A percentile compares a stretch with the other conserved stretches of the same genome.
phyloP scores from a whole-genome alignment of 139 green algal species.

The Micractinium sp. region DNA sequence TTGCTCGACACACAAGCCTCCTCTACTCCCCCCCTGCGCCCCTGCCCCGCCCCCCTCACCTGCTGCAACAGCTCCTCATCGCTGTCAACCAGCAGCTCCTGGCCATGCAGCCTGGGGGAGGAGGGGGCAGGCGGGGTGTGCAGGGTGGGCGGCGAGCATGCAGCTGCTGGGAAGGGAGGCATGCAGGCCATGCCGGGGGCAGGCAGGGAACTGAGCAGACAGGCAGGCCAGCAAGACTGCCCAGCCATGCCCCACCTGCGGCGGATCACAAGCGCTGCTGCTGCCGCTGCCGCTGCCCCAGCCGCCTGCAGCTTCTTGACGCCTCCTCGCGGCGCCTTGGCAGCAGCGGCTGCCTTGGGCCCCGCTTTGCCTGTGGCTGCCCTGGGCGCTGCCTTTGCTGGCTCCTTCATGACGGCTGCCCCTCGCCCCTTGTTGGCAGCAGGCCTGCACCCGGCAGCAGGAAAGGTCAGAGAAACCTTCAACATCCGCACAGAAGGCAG shows the following conservation, averaged over 20 bases:
- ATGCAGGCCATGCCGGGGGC: not conserved
- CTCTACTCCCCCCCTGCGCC: no score
- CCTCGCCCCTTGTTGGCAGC: not conserved
- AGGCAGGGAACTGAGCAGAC: not conserved
- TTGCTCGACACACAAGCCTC: no score
- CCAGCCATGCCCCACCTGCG: not conserved
- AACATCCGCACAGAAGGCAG: not conserved
- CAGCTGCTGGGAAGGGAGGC: not conserved
- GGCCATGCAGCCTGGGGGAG: not conserved
- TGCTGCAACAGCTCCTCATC: slow-evolving; percentile 17
- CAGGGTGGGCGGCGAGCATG: not conserved
- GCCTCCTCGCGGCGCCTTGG: not conserved
- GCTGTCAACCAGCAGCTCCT: slow-evolving; percentile 1
- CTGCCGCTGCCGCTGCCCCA: not conserved
- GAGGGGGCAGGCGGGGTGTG: not conserved
- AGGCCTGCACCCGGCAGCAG: not conserved
- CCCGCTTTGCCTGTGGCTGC: not conserved
- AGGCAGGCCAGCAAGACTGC: not conserved
- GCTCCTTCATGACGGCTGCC: not conserved
- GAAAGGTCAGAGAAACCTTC: not conserved
- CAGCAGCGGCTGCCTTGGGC: not conserved
- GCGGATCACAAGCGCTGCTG: not conserved
- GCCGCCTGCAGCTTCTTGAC: not conserved
- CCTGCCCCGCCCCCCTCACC: not conserved
- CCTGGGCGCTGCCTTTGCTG: not conserved